These are phyloP conservation scores for Neopestalotiopsis sp. DNA, from an alignment of 2,329 filamentous ascomycete species.

Conservation along the genomic window DNA sequence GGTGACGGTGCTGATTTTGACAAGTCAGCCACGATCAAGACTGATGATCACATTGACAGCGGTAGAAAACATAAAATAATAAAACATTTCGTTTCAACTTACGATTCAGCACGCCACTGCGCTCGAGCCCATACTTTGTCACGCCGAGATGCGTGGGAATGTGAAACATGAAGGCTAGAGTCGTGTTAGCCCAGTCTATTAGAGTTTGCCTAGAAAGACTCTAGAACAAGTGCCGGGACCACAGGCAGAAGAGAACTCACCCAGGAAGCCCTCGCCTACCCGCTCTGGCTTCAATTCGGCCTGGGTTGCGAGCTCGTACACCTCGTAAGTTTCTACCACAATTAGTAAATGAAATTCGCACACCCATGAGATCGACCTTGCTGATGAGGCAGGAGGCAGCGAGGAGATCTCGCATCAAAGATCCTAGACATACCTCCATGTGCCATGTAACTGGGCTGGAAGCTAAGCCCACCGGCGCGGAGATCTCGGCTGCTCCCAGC, in stretches of 20 bases:
- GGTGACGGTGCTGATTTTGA: conserved; percentile 22
- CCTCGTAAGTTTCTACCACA: conserved; percentile 29
- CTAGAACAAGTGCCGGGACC: conserved; percentile 4
- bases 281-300: conserved; percentile 26
- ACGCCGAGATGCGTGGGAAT: conserved; percentile 30
- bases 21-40: conserved; percentile 3
- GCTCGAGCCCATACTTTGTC: conserved; percentile 29
- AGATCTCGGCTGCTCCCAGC: conserved; percentile 33
- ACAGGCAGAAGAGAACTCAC: conserved; percentile 19
- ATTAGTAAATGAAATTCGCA: conserved; percentile 1
- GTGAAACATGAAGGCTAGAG: conserved; percentile 33
- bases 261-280: conserved; percentile 29
- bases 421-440: conserved; percentile 27
- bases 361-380: not conserved
- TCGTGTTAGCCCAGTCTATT: not conserved
- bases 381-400: too few species aligned
- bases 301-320: conserved; percentile 26
- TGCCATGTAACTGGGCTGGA: conserved; percentile 35
- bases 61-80: not conserved
- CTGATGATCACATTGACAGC: not conserved
- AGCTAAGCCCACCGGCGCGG: conserved; percentile 34
- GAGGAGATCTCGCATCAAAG: too few species aligned
- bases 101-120: conserved; percentile 25
- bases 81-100: conserved; percentile 3
- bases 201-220: conserved; percentile 7